Evolutionary conservation across 176 grass and related monocot species (phyloP).

Genomic region (Triticum timopheevii): DNA sequence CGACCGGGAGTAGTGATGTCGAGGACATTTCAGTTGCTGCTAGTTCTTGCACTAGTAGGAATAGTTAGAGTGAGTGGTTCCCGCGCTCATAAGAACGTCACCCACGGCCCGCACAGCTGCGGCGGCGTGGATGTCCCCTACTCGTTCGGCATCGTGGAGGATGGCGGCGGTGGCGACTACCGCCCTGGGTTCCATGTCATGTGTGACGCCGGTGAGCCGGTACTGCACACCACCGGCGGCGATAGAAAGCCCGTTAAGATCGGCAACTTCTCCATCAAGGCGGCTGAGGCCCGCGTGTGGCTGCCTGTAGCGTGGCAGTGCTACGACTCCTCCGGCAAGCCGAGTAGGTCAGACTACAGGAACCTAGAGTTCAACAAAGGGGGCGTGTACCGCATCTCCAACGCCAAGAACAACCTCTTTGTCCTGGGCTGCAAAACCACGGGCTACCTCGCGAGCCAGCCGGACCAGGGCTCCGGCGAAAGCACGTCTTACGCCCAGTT

Average conservation of each 20-base stretch:
- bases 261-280: background rate
- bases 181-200: slow-evolving; percentile 25
- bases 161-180: background rate
- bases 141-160: slow-evolving; percentile 39
- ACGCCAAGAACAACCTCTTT: background rate
- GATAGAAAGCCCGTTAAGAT: background rate
- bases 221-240: background rate
- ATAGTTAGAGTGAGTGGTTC: background rate
- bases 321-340: background rate
- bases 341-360: background rate
- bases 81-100: background rate
- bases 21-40: background rate
- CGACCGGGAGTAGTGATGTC: background rate
- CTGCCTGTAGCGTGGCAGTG: slow-evolving; percentile 23
- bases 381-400: slow-evolving; percentile 10
- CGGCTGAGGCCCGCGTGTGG: background rate
- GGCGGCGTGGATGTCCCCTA: slow-evolving; percentile 38
- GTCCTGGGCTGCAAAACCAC: slow-evolving; percentile 11
- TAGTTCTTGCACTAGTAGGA: background rate
- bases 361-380: no score
- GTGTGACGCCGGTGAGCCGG: slow-evolving; percentile 1
- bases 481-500: background rate
- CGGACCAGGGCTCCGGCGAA: background rate
- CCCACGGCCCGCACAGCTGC: slow-evolving; percentile 33
- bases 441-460: background rate